Evolutionary conservation across 768 basidiomycete genomes (phyloP), one percentile per base, ranked within the genome.

Genomic region (Lepiota subincarnata): DNA sequence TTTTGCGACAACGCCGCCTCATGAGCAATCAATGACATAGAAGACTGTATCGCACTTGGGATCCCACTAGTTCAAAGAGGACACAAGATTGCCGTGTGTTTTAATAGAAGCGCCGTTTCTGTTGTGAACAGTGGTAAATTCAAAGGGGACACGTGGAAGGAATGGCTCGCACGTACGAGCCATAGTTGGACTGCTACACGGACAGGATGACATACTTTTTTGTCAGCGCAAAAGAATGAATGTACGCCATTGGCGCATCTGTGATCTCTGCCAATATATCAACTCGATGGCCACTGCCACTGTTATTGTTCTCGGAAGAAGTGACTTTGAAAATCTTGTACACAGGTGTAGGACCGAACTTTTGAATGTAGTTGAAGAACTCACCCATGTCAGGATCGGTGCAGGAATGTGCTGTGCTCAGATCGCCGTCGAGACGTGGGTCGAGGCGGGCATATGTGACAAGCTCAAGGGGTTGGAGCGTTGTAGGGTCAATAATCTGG

Each of bases 181-280:
- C 26, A 11, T 45, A 53, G 36, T 53, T 42, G 12, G 35, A 45
- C 35, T 53, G 43, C 51, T 42, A 53, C 3, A 45, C 35, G n/a
- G 35, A 26, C 20, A 38, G 13, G 8, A 45, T 34, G n/a, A 45
- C 42, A 37, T 45, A 53, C 18, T 45, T 51, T 22, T 35, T 43
- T 34, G 50, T 51, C 8, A 53, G 6, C 7, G 19, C 51, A 37
- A 53, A 53, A n/a, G 51, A 53, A n/a, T 53, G 51, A 14, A 53
- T 13, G 45, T 53, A 53, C 35, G 35, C 51, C 51, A 53, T 53
- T 14, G 51, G 51, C 6, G 42, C 42, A 31, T 53, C 43, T 14
- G 35, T 45, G 18, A 53, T 53, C 43, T 45, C 43, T 28, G 43
- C 42, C 35, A 53, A 37, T 24, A 51, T 51, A 51, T 51, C 40